Percentiles rank a stretch among this genome's conserved stretches.
Conservation (phyloP, 805 yeast genomes). For the Wickerhamomyces canadensis region DNA sequence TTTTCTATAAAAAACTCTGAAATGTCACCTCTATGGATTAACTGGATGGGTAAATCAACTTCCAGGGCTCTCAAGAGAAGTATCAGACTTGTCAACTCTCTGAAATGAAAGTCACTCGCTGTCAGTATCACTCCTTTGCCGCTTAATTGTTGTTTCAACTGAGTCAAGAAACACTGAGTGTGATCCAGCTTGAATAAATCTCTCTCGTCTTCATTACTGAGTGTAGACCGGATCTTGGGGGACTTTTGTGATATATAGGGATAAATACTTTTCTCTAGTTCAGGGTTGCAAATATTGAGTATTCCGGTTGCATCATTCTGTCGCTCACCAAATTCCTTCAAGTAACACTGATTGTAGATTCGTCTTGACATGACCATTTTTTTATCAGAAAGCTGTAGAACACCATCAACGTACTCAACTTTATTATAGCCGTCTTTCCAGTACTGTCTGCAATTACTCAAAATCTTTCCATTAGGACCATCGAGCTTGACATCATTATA, state of each 20-base stretch:
- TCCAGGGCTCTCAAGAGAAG: slow-evolving; percentile 31
- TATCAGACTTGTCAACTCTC: slow-evolving; percentile 28
- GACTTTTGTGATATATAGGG: slow-evolving; percentile 4
- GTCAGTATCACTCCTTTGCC: slow-evolving; percentile 29
- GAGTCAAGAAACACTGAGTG: neutral
- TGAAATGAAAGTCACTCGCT: slow-evolving; percentile 24
- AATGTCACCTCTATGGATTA: slow-evolving; percentile 25
- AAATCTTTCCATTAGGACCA: too few species aligned
- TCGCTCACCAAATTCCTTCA: too few species aligned
- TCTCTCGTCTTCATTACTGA: neutral
- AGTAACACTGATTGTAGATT: slow-evolving; percentile 4
- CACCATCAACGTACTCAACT: too few species aligned
- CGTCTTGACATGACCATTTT: too few species aligned
- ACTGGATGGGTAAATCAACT: slow-evolving; percentile 28
- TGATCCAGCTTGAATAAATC: neutral
- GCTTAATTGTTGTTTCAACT: neutral
- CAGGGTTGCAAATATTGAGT: neutral
- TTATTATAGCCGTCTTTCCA: too few species aligned
- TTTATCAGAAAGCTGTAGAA: too few species aligned
- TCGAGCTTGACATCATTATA: too few species aligned
- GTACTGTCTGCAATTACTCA: too few species aligned
- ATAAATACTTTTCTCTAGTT: slow-evolving; percentile 1
- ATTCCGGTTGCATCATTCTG: too few species aligned
- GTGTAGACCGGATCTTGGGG: neutral
- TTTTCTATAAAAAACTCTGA: slow-evolving; percentile 26